Percentiles rank a stretch among this genome's conserved stretches.
Evolutionary conservation across 495 filamentous ascomycete species (phyloP).

Genomic region (Elasticomyces elasticus): DNA sequence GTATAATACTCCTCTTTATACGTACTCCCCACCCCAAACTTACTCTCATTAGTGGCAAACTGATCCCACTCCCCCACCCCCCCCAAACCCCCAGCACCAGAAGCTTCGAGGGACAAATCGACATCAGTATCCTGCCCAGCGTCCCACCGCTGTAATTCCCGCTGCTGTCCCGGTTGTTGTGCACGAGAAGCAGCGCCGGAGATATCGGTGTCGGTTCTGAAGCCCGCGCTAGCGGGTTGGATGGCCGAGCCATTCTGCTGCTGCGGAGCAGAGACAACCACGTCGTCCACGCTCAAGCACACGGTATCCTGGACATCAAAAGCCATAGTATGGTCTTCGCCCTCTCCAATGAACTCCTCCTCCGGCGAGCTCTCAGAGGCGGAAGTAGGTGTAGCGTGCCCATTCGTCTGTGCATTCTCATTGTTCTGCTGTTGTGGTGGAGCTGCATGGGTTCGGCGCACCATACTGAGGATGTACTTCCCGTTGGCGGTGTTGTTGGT

Average conservation of each 20-base stretch:
- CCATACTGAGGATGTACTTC: slow-evolving; percentile 71
- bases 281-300: slow-evolving; percentile 53
- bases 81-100: slow-evolving; percentile 22
- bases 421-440: too few species aligned
- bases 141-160: slow-evolving; percentile 76
- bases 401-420: too few species aligned
- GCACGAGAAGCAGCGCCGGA: slow-evolving; percentile 67
- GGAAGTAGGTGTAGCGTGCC: too few species aligned
- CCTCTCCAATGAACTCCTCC: slow-evolving; percentile 51
- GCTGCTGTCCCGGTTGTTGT: slow-evolving; percentile 47
- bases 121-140: slow-evolving; percentile 49
- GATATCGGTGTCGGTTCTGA: slow-evolving; percentile 84
- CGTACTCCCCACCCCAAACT: slow-evolving; percentile 75
- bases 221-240: too few species aligned
- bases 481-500: slow-evolving; percentile 48
- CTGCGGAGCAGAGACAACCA: slow-evolving; percentile 38
- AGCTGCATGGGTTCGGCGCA: slow-evolving; percentile 58
- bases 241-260: slow-evolving; percentile 63
- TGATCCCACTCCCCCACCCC: too few species aligned
- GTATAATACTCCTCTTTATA: slow-evolving; percentile 96
- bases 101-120: slow-evolving; percentile 60
- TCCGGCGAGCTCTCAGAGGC: too few species aligned
- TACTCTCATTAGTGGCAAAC: slow-evolving; percentile 78
- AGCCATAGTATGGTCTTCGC: slow-evolving; percentile 59
- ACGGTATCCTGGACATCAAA: slow-evolving; percentile 71